Evolutionary conservation across 805 yeast species (phyloP), one percentile per base, ranked within the genome.

Genomic region (Candida adriatica): DNA sequence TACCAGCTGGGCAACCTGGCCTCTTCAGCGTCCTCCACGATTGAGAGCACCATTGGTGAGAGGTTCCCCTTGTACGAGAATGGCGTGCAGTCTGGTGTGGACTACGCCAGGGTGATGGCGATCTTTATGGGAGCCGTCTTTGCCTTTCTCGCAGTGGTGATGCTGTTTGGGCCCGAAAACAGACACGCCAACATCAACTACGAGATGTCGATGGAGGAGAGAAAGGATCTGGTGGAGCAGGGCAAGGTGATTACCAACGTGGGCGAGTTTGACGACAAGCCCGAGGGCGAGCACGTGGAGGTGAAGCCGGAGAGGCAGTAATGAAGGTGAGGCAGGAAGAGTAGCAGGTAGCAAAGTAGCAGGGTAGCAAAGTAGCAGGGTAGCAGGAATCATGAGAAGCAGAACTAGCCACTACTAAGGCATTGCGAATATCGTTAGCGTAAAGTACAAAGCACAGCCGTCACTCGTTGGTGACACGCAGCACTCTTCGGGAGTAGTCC

Each of bases 1-100:
- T 78, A 78, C 51, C 84, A 78, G 53, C 59, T 78, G 43, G 85
- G 85, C 61, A 78, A 77, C 57, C 62, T 77, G 49, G 76, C 75
- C 16, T 70, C 79, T 2, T 70, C 79, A 23, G 82, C 83, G 4
- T 70, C 79, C 2, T 71, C 81, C 1, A 77, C 84, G 11, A 77
- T 77, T 41, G 82, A 77, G 56, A 58, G 28, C 14, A 72, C 74
- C 15, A 67, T 77, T 40, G 83, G 83, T 37, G 72, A 68, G 41
- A 41, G 60, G 24, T 76, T 74, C 61, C 73, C 73, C 37, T 33
- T 66, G 10, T 41, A 42, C 14, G 49, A 53, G 37, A 24, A 36
- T 23, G 50, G 56, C 16, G 24, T 13, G 13, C 44, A 46, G 15
- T 56, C 46, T 19, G 55, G 54, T 24, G 70, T 60, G 40, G 64